Evolutionary conservation across 2,329 filamentous ascomycete species (phyloP).

Genomic region (Fusarium xylarioides): DNA sequence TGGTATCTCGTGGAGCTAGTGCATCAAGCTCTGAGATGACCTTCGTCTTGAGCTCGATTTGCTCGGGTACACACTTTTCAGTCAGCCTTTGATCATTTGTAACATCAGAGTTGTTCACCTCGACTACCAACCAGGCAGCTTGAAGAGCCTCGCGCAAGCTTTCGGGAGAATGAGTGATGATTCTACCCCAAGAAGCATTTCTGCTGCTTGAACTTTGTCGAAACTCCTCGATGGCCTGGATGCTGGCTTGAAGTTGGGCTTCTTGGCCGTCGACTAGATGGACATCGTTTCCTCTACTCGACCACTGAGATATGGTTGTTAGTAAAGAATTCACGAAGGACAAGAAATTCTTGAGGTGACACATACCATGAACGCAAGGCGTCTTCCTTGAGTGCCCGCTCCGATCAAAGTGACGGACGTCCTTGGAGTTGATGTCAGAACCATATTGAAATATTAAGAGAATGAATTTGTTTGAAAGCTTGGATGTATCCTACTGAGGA

Average conservation of each 20-base stretch:
- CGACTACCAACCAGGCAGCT: constrained; percentile 42
- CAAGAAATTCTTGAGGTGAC: neutral
- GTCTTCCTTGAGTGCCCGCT: constrained; percentile 45
- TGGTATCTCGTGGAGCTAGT: constrained; percentile 46
- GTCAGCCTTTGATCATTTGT: neutral
- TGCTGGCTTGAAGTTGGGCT: constrained; percentile 40
- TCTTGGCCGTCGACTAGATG: constrained; percentile 43
- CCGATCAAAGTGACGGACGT: constrained; percentile 41
- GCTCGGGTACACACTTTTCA: constrained; percentile 55
- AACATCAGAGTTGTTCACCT: constrained; percentile 20
- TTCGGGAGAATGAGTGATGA: constrained; percentile 34
- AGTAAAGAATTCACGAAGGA: neutral
- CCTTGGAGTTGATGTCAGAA: constrained; percentile 13
- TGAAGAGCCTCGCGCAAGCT: constrained; percentile 31
- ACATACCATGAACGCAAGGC: constrained; percentile 45
- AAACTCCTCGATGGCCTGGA: constrained; percentile 40
- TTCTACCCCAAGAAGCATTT: constrained; percentile 25
- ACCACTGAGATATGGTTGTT: constrained; percentile 37
- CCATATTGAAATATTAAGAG: constrained; percentile 8
- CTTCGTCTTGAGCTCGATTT: constrained; percentile 51
- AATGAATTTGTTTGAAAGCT: neutral
- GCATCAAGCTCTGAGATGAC: constrained; percentile 52
- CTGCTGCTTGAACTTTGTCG: constrained; percentile 8
- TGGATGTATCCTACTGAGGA: neutral
- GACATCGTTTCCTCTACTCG: constrained; percentile 43